Evolutionary conservation across 257 asterid species (phyloP).

Genomic region (Rauvolfia tetraphylla): DNA sequence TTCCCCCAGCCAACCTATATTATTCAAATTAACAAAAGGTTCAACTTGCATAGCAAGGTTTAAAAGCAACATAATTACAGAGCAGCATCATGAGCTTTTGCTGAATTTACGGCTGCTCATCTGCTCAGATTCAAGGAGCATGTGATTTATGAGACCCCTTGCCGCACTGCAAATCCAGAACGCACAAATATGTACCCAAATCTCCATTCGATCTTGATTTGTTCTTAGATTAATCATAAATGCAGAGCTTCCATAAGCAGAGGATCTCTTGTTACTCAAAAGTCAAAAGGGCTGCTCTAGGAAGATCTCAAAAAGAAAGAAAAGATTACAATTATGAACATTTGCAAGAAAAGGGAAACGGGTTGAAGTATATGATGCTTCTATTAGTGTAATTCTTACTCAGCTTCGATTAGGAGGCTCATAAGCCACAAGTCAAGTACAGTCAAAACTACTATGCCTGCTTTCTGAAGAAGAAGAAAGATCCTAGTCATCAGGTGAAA

Average conservation of each 20-base stretch:
- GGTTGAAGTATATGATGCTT: slow-evolving; percentile 28
- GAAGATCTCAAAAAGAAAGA: slow-evolving; percentile 18
- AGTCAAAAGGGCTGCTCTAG: slow-evolving; percentile 23
- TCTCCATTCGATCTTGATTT: slow-evolving; percentile 37
- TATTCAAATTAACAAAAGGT: background rate
- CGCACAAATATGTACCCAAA: slow-evolving; percentile 16
- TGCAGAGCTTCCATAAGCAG: slow-evolving; percentile 14
- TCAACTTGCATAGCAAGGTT: background rate
- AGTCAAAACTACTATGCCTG: slow-evolving; percentile 2
- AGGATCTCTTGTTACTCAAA: slow-evolving; percentile 24
- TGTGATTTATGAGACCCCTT: slow-evolving; percentile 90
- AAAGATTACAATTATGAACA: background rate
- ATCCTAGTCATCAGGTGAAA: background rate
- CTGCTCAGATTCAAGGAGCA: slow-evolving; percentile 74
- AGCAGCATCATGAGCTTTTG: slow-evolving; percentile 35
- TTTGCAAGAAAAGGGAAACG: slow-evolving; percentile 13
- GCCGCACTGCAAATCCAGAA: slow-evolving; percentile 65
- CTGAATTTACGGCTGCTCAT: slow-evolving; percentile 69
- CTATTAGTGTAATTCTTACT: slow-evolving; percentile 43
- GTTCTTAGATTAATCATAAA: slow-evolving; percentile 29
- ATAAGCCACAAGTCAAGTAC: slow-evolving; percentile 3
- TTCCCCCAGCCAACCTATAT: background rate
- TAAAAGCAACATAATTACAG: background rate
- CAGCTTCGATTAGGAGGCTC: slow-evolving; percentile 37
- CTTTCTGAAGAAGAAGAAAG: background rate